Evolutionary conservation across 2,329 filamentous ascomycete genomes (phyloP).

Genomic region (Aspergillus sclerotialis): DNA sequence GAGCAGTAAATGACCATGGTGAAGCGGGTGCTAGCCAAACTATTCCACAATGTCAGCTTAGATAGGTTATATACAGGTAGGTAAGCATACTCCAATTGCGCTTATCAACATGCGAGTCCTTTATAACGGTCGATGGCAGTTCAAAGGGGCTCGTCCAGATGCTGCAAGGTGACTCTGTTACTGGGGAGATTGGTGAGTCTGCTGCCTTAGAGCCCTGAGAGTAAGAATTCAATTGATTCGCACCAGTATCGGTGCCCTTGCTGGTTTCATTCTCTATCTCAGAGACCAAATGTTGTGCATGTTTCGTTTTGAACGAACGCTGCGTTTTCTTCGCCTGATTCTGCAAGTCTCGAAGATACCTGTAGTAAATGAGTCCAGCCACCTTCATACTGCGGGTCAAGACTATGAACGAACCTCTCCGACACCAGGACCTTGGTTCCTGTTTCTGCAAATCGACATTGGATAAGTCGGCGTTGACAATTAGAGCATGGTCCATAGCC

Average conservation of each 20-base stretch:
- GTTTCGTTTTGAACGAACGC: slow-evolving; percentile 13
- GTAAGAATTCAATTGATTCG: not conserved
- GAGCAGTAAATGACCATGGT: slow-evolving; percentile 17
- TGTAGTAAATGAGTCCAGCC: slow-evolving; percentile 1
- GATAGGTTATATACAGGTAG: not conserved
- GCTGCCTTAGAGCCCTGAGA: not conserved
- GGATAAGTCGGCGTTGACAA: slow-evolving; percentile 12
- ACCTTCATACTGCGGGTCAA: not conserved
- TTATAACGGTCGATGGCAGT: slow-evolving; percentile 10
- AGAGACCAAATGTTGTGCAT: slow-evolving; percentile 17
- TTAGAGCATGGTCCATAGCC: slow-evolving; percentile 33
- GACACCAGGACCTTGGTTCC: slow-evolving; percentile 23
- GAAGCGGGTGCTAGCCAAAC: slow-evolving; percentile 18
- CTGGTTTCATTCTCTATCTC: not conserved
- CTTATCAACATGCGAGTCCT: slow-evolving; percentile 9
- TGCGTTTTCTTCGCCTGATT: slow-evolving; percentile 18
- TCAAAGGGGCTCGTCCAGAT: slow-evolving; percentile 17
- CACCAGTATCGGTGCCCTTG: not conserved
- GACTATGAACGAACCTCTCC: slow-evolving; percentile 21
- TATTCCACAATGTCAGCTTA: slow-evolving; percentile 3
- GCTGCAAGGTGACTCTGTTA: slow-evolving; percentile 4
- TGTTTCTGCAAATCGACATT: slow-evolving; percentile 25
- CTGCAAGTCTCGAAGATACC: slow-evolving; percentile 11
- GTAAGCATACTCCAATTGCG: slow-evolving; percentile 28
- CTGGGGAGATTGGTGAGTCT: not conserved